Evolutionary conservation across 1,139 yeast genomes (phyloP).

Genomic region (Yamadazyma dushanensis): DNA sequence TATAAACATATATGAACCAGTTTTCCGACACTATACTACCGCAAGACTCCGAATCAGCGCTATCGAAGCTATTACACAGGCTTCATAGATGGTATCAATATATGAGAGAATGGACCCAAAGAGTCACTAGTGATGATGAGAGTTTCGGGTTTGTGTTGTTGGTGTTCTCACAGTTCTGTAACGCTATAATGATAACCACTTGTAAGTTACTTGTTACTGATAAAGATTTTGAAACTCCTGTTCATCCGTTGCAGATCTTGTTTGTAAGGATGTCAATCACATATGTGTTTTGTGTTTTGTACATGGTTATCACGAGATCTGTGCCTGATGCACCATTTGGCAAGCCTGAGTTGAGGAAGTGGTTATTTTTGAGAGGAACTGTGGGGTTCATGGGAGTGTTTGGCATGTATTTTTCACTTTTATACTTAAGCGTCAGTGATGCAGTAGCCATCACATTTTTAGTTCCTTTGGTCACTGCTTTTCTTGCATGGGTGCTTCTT

Average conservation of each 20-base stretch:
- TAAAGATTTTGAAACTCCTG: conserved; percentile 51
- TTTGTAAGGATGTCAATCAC: conserved; percentile 78
- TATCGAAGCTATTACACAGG: not conserved
- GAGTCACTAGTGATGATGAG: conserved; percentile 3
- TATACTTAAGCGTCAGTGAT: conserved; percentile 70
- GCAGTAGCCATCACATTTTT: conserved; percentile 80
- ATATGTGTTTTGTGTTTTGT: conserved; percentile 52
- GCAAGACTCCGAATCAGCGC: too few species aligned
- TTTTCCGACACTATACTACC: too few species aligned
- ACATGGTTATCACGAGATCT: conserved; percentile 49
- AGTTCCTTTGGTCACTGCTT: conserved; percentile 74
- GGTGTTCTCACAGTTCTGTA: conserved; percentile 65
- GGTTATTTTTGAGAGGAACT: conserved; percentile 63
- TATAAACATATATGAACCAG: too few species aligned
- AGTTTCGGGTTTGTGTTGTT: conserved; percentile 40
- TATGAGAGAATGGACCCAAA: not conserved
- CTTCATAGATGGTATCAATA: not conserved
- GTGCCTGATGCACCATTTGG: conserved; percentile 73
- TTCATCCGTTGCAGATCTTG: conserved; percentile 77
- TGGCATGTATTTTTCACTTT: conserved; percentile 70
- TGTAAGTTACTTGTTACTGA: conserved; percentile 73
- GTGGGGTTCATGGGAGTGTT: conserved; percentile 81
- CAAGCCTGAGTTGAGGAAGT: conserved; percentile 55
- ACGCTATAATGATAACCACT: conserved; percentile 72
- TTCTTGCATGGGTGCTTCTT: conserved; percentile 67